A percentile compares a stretch with the other conserved stretches of the same genome.
phyloP scores from a whole-genome alignment of 2,329 filamentous ascomycete genomes.

The Periglandula ipomoeae region DNA sequence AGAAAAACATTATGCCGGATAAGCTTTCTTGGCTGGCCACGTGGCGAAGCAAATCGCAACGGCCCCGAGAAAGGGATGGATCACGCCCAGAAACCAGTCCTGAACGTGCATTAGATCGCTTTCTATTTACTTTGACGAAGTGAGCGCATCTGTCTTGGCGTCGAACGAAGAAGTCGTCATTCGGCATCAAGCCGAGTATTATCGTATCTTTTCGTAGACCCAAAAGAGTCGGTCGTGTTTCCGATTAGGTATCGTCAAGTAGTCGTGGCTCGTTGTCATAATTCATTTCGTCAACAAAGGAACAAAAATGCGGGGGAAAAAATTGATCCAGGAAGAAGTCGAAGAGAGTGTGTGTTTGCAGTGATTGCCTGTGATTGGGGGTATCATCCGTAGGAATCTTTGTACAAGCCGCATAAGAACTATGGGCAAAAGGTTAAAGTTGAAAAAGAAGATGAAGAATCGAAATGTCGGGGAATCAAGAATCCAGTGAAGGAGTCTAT shows the following conservation, averaged over 20 bases:
- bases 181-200: slow-evolving; percentile 23
- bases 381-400: slow-evolving; percentile 13
- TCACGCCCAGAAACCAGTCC: slow-evolving; percentile 20
- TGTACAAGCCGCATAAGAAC: slow-evolving; percentile 17
- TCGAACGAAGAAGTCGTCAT: slow-evolving; percentile 17
- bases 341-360: slow-evolving; percentile 6
- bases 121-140: neutral
- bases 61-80: slow-evolving; percentile 15
- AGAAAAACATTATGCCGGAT: slow-evolving; percentile 28
- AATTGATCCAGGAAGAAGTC: slow-evolving; percentile 26
- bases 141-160: slow-evolving; percentile 19
- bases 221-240: neutral
- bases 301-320: slow-evolving; percentile 25
- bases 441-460: slow-evolving; percentile 8
- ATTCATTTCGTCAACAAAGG: slow-evolving; percentile 37
- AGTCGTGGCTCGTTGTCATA: slow-evolving; percentile 34
- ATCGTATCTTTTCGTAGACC: slow-evolving; percentile 18
- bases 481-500: slow-evolving; percentile 25
- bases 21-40: slow-evolving; percentile 21
- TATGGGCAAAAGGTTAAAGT: slow-evolving; percentile 11
- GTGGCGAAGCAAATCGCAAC: slow-evolving; percentile 22
- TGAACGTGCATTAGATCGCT: neutral
- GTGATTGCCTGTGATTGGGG: slow-evolving; percentile 4
- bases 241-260: slow-evolving; percentile 16
- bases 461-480: slow-evolving; percentile 17